phyloP scores from a whole-genome alignment of 192 early-diverging fungal genomes.

The Dimargaris xerosporica region DNA sequence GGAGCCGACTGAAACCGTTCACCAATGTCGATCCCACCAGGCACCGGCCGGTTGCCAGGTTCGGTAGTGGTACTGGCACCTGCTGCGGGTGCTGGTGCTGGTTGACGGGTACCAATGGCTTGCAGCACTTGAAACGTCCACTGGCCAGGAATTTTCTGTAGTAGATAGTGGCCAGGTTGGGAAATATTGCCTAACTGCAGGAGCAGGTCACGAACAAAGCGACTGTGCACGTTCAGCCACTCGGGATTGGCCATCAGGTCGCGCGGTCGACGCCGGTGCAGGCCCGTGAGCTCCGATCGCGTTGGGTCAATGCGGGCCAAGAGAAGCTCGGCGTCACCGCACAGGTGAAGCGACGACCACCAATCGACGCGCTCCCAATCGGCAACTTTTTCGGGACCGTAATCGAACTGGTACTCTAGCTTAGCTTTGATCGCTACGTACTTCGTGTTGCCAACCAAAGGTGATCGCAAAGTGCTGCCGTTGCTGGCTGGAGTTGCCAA shows the following conservation, averaged over 20 bases:
- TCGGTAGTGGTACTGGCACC: too few species aligned
- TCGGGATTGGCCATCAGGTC: not conserved
- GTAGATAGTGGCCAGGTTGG: not conserved
- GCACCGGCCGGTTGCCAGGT: too few species aligned
- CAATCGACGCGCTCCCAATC: not conserved
- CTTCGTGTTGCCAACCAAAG: too few species aligned
- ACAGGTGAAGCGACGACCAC: not conserved
- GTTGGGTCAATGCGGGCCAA: not conserved
- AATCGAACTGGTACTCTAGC: not conserved
- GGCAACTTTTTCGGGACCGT: not conserved
- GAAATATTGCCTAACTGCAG: not conserved
- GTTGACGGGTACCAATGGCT: too few species aligned
- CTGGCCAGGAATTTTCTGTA: too few species aligned
- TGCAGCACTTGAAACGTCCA: too few species aligned
- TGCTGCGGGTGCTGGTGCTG: too few species aligned
- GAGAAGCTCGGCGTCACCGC: not conserved
- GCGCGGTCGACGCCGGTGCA: not conserved
- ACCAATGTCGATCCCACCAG: too few species aligned
- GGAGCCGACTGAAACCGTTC: too few species aligned
- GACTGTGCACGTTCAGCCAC: not conserved
- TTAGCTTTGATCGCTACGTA: not conserved
- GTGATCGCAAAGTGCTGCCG: too few species aligned
- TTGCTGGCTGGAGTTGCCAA: too few species aligned
- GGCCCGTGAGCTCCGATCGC: not conserved
- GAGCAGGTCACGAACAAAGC: not conserved